Conservation (phyloP, 306 rosid genomes). For the Purshia tridentata region DNA sequence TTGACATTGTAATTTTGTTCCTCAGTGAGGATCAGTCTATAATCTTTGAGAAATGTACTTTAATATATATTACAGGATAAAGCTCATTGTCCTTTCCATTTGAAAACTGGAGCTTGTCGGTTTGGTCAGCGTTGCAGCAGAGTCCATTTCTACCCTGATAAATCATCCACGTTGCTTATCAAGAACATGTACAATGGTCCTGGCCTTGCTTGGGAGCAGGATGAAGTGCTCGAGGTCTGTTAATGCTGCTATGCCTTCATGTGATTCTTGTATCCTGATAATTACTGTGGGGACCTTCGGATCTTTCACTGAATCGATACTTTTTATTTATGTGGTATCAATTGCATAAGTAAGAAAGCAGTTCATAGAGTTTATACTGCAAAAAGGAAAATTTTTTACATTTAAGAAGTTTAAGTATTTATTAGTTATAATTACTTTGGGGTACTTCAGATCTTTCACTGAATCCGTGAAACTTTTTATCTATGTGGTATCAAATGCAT, state of each 20-base stretch:
- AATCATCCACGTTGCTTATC: slow-evolving; percentile 74
- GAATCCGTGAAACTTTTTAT: background rate
- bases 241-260: slow-evolving; percentile 53
- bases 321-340: background rate
- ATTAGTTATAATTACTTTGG: slow-evolving; percentile 12
- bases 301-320: slow-evolving; percentile 8
- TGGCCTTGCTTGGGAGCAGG: slow-evolving; percentile 97
- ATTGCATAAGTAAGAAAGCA: background rate
- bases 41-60: background rate
- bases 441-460: slow-evolving; percentile 13
- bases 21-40: background rate
- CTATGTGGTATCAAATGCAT: background rate
- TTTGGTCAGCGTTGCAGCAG: slow-evolving; percentile 96
- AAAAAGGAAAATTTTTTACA: background rate
- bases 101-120: slow-evolving; percentile 92
- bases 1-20: slow-evolving; percentile 2
- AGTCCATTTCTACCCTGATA: slow-evolving; percentile 83
- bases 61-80: slow-evolving; percentile 62
- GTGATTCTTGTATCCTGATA: slow-evolving; percentile 71
- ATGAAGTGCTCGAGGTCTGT: slow-evolving; percentile 99
- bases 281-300: slow-evolving; percentile 16
- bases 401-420: background rate
- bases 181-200: slow-evolving; percentile 94
- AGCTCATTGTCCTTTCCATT: slow-evolving; percentile 94
- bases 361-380: background rate